Evolutionary conservation across 2,329 filamentous ascomycete species (phyloP), one percentile per base, ranked within the genome.

Genomic region (Aschersonia sp.): DNA sequence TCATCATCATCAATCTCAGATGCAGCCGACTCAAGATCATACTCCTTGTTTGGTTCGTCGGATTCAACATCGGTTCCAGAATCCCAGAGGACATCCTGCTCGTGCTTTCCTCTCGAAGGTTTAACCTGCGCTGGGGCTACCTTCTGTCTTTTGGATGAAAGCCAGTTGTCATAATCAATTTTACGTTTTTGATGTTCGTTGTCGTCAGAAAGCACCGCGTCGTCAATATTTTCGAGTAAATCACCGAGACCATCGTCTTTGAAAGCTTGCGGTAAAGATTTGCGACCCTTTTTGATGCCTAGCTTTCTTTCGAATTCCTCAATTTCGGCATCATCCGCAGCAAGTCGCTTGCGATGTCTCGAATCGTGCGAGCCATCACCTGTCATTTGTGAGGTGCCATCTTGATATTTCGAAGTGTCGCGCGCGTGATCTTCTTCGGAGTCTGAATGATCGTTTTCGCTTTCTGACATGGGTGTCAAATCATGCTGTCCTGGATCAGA

Each of bases 291-390:
- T 54, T 75, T 81, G 35, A 96, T 74, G 0, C 92, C 90, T 4
- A 98, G 68, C 58, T 86, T 94, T 62, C 83, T 88, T 67, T 98
- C 92, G 33, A 96, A 69, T 3, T 81, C 81, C 22, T 83, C 82
- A 55, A 98, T 97, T 56, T 95, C 87, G 2, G 81, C 85, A 58
- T 97, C 88, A 50, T 98, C 90, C 51, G 86, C 72, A 1, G 78
- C 81, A 5, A 96, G 68, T 55, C 75, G 58, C 73, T 78, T n/a
- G 79, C 60, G 22, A 53, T 53, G 47, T 37, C 8, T 37, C 35
- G 35, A 37, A 8, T 37, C 8, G 8, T 37, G 35, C 8, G 8
- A 12, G 12, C 8, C 1, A 37, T 37, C 35, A 37, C 35, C 35
- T 37, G 35, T 37, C 35, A 22, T 22, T 22, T 22, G 22, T 22